Base-by-base conservation (phyloP, 2,329 filamentous ascomycete genomes). In the Aureobasidium sp. region DNA sequence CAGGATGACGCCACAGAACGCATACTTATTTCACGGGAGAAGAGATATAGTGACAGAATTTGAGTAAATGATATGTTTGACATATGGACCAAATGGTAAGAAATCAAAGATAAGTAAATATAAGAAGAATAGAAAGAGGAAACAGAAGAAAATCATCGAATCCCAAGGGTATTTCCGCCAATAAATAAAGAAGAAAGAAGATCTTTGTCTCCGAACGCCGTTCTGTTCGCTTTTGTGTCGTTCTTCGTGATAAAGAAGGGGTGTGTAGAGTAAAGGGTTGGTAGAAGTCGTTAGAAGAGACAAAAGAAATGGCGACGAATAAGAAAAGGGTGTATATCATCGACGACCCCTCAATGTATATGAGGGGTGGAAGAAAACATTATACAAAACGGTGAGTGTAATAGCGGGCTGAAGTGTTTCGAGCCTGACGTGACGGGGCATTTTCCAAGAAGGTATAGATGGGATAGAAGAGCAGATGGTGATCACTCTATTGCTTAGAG, bases 361-460 rank as follows among this genome's bases (percentile, higher is more conserved):
- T 6, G 20, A 39, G 36, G 10, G 17, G 24, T 13, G 26, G 36
- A 59, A 39, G 44, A 59, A 59, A 46, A 59, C 56, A 59, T 59
- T 59, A 59, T 50, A 50, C 56, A 59, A 20, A 59, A 41, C 32
- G 39, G 26, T 39, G 12, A 36, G 15, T 3, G 39, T 44, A 26
- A 17, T 20, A 13, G 13, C 20, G 10, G 29, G 34, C 34, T 20
- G 29, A 37, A 27, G 4, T 17, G 37, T 32, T 32, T 43, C 12
- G 8, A 26, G 32, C 37, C 26, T 47, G 41, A 59, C 43, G 47
- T 59, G 43, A 59, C 53, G 53, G 55, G 43, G 55, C 55, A 47
- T 59, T 32, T 17, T 55, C 51, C 36, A 41, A 43, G 57, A 60
- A 36, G 34, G 13, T 24, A 26, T 27, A 13, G 6, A 29, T 8